A percentile compares a stretch with the other conserved stretches of the same genome.
phyloP scores from a whole-genome alignment of 164 flowering plant species.

The Vitis rupestris region DNA sequence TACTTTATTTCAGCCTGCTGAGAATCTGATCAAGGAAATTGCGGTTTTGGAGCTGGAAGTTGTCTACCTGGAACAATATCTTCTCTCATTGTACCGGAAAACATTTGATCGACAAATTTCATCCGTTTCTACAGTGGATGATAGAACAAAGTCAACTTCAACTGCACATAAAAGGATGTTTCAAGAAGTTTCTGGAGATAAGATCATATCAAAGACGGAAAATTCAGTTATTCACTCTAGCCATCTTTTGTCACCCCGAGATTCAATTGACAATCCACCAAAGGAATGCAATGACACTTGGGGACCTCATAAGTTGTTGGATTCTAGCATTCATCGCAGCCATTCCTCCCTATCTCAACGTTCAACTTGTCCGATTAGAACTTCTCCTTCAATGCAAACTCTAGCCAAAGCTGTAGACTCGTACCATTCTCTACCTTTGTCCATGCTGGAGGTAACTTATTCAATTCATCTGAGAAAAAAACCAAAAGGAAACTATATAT shows the following conservation, averaged over 20 bases:
- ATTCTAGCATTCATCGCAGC: conserved; percentile 40
- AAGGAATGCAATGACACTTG: conserved; percentile 11
- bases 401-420: conserved; percentile 31
- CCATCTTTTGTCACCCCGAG: background rate
- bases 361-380: conserved; percentile 23
- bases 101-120: conserved; percentile 25
- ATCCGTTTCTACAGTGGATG: conserved; percentile 15
- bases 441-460: conserved; percentile 51
- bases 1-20: conserved; percentile 49
- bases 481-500: no score
- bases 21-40: conserved; percentile 75
- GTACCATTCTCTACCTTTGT: conserved; percentile 56
- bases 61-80: conserved; percentile 65
- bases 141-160: conserved; percentile 13
- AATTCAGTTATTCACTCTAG: conserved; percentile 8
- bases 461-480: background rate
- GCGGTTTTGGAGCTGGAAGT: conserved; percentile 77
- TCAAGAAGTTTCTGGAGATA: conserved; percentile 18
- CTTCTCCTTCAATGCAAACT: conserved; percentile 21
- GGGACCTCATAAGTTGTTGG: conserved; percentile 24
- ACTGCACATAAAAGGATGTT: background rate
- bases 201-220: conserved; percentile 10
- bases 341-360: conserved; percentile 54
- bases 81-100: conserved; percentile 64
- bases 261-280: conserved; percentile 8